These are phyloP conservation scores for Balansia obtecta DNA, from an alignment of 2,329 filamentous ascomycete species.

Conservation along the genomic window DNA sequence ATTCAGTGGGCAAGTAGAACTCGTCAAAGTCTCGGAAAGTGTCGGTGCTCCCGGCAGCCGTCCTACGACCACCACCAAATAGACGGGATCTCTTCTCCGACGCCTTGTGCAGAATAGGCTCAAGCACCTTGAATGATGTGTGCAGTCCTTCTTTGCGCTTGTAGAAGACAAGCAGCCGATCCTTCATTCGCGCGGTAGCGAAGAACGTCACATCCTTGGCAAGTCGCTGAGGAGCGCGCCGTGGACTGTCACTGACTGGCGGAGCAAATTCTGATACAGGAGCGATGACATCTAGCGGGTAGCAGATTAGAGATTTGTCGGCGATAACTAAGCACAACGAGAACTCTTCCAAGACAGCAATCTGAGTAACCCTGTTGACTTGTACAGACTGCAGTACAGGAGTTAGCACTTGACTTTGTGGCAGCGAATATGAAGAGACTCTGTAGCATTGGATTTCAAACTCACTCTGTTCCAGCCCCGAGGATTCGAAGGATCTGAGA, in stretches of 20 bases:
- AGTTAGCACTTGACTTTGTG: not conserved
- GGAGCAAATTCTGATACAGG: conserved; percentile 50
- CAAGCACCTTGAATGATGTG: conserved; percentile 92
- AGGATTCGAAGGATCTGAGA: conserved; percentile 78
- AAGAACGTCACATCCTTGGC: conserved; percentile 95
- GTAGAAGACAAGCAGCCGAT: conserved; percentile 87
- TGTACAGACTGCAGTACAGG: conserved; percentile 52
- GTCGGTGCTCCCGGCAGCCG: conserved; percentile 64
- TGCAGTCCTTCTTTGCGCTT: conserved; percentile 89
- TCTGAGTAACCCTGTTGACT: conserved; percentile 70
- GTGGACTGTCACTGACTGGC: conserved; percentile 56
- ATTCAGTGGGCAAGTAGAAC: conserved; percentile 95
- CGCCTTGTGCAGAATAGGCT: conserved; percentile 89
- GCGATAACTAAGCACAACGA: conserved; percentile 84
- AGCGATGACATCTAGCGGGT: conserved; percentile 77
- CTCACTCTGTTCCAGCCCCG: conserved; percentile 81
- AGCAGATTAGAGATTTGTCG: conserved; percentile 83
- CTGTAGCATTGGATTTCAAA: not conserved
- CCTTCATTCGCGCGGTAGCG: conserved; percentile 92
- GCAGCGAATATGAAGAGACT: too few relatives aligned
- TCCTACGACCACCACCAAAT: conserved; percentile 43
- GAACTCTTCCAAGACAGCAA: conserved; percentile 91
- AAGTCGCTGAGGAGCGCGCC: conserved; percentile 83
- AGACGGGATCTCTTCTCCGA: conserved; percentile 67
- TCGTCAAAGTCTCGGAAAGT: conserved; percentile 98